These are phyloP conservation scores for Erigeron philadelphicus DNA, from an alignment of 140 eudicot species.

Conservation along the genomic window DNA sequence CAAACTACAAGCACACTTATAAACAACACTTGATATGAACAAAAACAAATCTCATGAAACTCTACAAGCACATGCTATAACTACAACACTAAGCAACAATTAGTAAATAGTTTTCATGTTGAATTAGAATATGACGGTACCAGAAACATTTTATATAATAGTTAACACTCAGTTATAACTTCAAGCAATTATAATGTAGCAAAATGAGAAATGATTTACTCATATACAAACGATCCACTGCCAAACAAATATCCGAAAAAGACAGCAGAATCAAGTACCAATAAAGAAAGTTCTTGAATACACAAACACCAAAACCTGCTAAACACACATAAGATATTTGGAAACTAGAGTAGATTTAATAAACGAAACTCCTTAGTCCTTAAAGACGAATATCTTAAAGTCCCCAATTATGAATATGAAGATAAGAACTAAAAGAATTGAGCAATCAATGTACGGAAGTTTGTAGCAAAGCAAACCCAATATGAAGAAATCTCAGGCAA, in stretches of 20 bases:
- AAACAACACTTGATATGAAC: neutral
- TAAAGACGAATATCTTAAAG: too few species aligned
- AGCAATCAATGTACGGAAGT: neutral
- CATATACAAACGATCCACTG: neutral
- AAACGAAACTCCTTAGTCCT: too few species aligned
- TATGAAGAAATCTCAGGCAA: neutral
- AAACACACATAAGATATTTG: too few species aligned
- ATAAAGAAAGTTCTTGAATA: too few species aligned
- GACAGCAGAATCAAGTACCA: neutral
- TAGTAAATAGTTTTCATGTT: too few species aligned
- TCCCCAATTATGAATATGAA: too few species aligned
- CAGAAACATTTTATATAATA: neutral
- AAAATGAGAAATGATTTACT: neutral
- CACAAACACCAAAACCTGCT: too few species aligned
- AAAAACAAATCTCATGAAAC: slow-evolving; percentile 11
- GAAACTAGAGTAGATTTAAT: too few species aligned
- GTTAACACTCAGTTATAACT: neutral
- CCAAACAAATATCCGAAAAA: neutral
- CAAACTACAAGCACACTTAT: too few species aligned
- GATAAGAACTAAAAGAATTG: neutral
- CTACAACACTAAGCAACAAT: slow-evolving; percentile 10
- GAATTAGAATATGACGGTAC: neutral
- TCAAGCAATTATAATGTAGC: slow-evolving; percentile 4
- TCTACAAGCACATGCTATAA: slow-evolving; percentile 13
- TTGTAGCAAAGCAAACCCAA: neutral